phyloP scores from a whole-genome alignment of 371 early-diverging fungal genomes.

The Nosema muscidifuracis region DNA sequence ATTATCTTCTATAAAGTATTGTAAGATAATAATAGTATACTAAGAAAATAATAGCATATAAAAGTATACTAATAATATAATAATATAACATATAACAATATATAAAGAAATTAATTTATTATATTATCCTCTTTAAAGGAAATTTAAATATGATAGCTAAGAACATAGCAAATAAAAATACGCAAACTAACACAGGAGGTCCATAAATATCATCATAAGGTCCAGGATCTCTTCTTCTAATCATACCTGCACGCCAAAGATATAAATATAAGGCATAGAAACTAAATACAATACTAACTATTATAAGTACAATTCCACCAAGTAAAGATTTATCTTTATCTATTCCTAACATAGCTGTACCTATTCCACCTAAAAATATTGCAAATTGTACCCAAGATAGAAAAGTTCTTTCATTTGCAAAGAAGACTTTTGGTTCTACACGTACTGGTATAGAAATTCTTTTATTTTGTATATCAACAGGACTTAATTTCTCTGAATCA shows the following conservation, averaged over 20 bases:
- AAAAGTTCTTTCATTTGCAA: slow-evolving; percentile 98
- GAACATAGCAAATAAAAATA: slow-evolving; percentile 74
- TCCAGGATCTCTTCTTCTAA: slow-evolving; percentile 61
- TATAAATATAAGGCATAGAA: slow-evolving; percentile 80
- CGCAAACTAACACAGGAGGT: slow-evolving; percentile 75
- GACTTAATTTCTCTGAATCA: slow-evolving; percentile 11
- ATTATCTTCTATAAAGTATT: no score
- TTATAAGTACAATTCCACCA: slow-evolving; percentile 68
- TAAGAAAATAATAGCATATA: no score
- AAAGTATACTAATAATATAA: no score
- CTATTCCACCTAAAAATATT: slow-evolving; percentile 65
- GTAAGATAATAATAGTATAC: no score
- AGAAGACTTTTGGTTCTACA: slow-evolving; percentile 95
- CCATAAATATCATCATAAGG: slow-evolving; percentile 64
- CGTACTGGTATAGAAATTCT: slow-evolving; percentile 65
- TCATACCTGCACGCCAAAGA: slow-evolving; percentile 75
- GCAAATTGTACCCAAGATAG: slow-evolving; percentile 76
- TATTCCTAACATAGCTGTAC: slow-evolving; percentile 63
- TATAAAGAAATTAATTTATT: no score
- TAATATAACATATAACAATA: no score
- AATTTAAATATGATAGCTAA: slow-evolving; percentile 80
- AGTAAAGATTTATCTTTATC: slow-evolving; percentile 54
- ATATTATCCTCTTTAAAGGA: slow-evolving; percentile 44
- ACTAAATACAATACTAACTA: slow-evolving; percentile 71
- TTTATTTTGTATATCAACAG: slow-evolving; percentile 33